phyloP scores from a whole-genome alignment of 2,329 filamentous ascomycete species.

The Aspergillus sp. region DNA sequence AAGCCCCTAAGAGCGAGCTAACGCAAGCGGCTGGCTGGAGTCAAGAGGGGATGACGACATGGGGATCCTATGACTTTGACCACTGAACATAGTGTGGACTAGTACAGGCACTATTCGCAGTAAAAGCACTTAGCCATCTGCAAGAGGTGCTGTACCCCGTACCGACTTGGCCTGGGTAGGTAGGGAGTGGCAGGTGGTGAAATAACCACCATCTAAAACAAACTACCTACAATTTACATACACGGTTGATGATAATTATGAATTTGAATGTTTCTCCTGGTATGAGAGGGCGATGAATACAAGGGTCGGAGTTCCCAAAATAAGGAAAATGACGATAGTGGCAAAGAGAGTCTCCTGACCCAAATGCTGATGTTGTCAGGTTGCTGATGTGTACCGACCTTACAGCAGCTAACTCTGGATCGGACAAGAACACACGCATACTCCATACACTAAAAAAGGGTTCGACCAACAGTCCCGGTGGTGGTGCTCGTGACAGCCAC shows the following conservation, averaged over 20 bases:
- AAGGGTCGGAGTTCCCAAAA: background rate
- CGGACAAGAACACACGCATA: background rate
- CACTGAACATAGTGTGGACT: background rate
- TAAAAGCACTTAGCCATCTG: background rate
- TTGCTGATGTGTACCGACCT: background rate
- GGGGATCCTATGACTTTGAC: background rate
- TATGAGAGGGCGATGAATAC: background rate
- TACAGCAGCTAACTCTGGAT: background rate
- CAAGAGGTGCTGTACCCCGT: background rate
- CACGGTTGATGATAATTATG: too few relatives aligned
- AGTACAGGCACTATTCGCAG: background rate
- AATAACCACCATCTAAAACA: background rate
- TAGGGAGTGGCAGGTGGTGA: background rate
- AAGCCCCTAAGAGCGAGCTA: background rate
- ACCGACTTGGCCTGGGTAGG: background rate
- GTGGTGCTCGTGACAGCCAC: background rate
- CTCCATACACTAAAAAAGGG: background rate
- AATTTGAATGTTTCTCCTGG: too few relatives aligned
- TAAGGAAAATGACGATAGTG: background rate
- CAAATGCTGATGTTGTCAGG: background rate
- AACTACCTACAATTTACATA: too few relatives aligned
- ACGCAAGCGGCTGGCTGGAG: background rate
- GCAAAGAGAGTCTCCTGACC: background rate
- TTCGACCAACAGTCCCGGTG: background rate
- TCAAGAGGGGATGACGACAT: background rate